Base-by-base conservation (phyloP, 352 stramenopile species). In the Globisporangium nunn region DNA sequence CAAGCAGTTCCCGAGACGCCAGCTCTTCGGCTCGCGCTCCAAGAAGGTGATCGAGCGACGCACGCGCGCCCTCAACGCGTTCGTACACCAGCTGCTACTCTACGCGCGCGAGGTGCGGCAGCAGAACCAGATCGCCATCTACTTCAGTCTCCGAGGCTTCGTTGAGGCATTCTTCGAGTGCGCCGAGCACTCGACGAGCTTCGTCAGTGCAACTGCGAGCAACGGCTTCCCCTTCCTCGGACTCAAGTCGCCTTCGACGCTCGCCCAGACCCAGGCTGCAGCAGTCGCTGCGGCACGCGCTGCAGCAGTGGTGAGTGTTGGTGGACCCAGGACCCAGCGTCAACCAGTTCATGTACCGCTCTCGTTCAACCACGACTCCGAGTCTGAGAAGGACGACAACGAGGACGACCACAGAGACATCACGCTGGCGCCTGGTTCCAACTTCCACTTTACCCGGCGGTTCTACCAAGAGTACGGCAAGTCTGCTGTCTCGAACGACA, bases 101-200 rank as follows among this genome's bases (percentile, higher is more conserved):
- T 80, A 73, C 33, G 54, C 80, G 30, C 70, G 75, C 7, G 76
- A 85, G 28, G 66, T 87, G 56, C 75, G 72, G 39, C 74, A 76
- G 50, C 73, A 78, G 45, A 68, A 78, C 51, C 63, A 87, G 45
- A 87, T 88, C 57, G 72, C 81, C 17, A 67, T 87, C 64, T 86
- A 80, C 61, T 91, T 88, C 58, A 84, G 78, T 50, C 70, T 88
- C 64, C 84, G 74, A 74, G 84, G 68, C 3, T 71, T 81, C 37
- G 71, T 91, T 41, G 81, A 91, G 47, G 52, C 58, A 8, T 91
- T 91, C 58, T 68, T 91, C 14, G 76, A 85, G 49, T 81, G 67
- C 52, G 56, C 53, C 50, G 62, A 61, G 30, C 72, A 88, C 58
- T 58, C 50, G 23, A 59, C 48, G 2, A 47, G 7, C 39, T 40